Percentiles rank a stretch among this genome's conserved stretches.
phyloP scores from a whole-genome alignment of 768 basidiomycete species.

The Trametes coccinea region DNA sequence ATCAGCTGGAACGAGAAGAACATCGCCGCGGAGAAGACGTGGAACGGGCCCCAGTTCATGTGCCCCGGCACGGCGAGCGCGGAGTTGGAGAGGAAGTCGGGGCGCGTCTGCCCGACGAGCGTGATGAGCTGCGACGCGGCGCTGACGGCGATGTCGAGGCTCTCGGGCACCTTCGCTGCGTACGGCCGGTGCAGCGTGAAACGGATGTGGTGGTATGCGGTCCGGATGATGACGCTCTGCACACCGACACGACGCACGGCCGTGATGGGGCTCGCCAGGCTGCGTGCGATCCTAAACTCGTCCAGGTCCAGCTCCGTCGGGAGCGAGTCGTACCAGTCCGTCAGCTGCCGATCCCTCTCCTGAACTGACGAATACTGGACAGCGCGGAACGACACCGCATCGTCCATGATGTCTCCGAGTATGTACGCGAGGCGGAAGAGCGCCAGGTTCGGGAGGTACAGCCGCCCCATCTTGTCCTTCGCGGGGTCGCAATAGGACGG shows the following conservation, averaged over 20 bases:
- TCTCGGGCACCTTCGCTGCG: constrained; percentile 42
- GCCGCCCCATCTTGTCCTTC: constrained; percentile 60
- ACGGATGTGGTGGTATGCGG: constrained; percentile 78
- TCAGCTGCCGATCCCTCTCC: constrained; percentile 69
- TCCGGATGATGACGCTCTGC: constrained; percentile 78
- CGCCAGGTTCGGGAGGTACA: constrained; percentile 72
- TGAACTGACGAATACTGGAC: constrained; percentile 74
- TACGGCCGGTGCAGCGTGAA: constrained; percentile 84
- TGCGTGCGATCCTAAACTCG: constrained; percentile 72
- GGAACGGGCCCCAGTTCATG: constrained; percentile 82
- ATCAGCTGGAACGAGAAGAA: constrained; percentile 91
- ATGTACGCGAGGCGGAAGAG: constrained; percentile 77
- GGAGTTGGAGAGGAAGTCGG: constrained; percentile 67
- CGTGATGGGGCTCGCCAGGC: constrained; percentile 62
- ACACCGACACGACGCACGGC: constrained; percentile 69
- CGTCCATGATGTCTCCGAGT: constrained; percentile 83
- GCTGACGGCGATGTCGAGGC: constrained; percentile 71
- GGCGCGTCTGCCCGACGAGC: constrained; percentile 72
- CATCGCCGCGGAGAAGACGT: constrained; percentile 85
- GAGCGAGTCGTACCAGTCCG: constrained; percentile 76
- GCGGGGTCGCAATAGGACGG: constrained; percentile 68
- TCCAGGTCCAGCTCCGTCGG: constrained; percentile 75
- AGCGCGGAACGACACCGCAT: constrained; percentile 72
- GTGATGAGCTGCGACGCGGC: constrained; percentile 79
- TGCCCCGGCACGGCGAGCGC: constrained; percentile 73